Base-by-base conservation (phyloP, 2,329 filamentous ascomycete genomes). In the Torrubiella hemipterigena region DNA sequence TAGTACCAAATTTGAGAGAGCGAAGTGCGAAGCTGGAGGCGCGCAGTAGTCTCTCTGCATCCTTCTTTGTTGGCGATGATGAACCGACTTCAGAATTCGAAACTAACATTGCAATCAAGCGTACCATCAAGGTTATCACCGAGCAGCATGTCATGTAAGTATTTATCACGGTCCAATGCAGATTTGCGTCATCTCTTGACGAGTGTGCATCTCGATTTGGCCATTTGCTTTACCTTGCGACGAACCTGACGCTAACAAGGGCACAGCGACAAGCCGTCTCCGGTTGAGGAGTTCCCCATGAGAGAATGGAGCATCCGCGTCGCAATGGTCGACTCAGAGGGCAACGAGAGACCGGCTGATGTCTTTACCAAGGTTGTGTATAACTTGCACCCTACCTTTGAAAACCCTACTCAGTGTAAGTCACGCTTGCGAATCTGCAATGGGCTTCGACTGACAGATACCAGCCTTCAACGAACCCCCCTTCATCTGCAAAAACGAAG, bases 291-390 rank as follows among this genome's bases (percentile, higher is more conserved):
- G 4, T 94, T 87, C 49, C 91, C 91, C 9, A 87, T 95, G 74
- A 80, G 91, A 54, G 68, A 75, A 59, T 98, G 91, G 91, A 86
- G 73, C 43, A 82, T 96, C 52, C 78, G 81, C 58, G 67, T 98
- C 44, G 84, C 74, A 58, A 58, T 96, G 31, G 56, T 95, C 33
- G 86, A 94, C 42, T 81, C 93, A 46, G 75, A 83, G 40, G 87
- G 86, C 44, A 82, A 91, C 44, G 78, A 93, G 56, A 69, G 85
- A 31, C 72, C 81, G 7, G 86, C 89, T 32, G 83, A 65, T 43
- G 73, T 86, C 56, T 96, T 95, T 63, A 83, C 85, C 52, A 94
- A 93, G 63, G 89, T 82, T 25, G 79, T 79, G 34, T 98, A 95
- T 64, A 82, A 84, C 50, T 72, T 98, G 18, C 91, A 98, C 58